Conservation (phyloP, 2,329 filamentous ascomycete species). For the Neofusicoccum sp. region DNA sequence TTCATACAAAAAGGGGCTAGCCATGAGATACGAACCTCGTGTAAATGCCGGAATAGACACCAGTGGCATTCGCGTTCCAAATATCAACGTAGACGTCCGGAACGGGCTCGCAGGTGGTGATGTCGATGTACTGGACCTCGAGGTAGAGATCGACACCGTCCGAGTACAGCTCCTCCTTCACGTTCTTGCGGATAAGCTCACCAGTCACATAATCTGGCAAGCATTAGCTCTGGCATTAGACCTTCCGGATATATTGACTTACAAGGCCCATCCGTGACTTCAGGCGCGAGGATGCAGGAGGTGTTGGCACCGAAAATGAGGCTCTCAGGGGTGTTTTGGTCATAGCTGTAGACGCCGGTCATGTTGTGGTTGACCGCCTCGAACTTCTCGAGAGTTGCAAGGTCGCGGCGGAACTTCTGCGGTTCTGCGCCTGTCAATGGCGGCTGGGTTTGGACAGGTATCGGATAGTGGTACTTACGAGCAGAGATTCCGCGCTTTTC, state of each 20-base stretch:
- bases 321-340: constrained; percentile 25
- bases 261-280: constrained; percentile 33
- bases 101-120: constrained; percentile 54
- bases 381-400: constrained; percentile 31
- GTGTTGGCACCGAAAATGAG: constrained; percentile 33
- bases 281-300: constrained; percentile 35
- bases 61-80: constrained; percentile 47
- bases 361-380: constrained; percentile 32
- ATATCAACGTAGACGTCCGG: constrained; percentile 51
- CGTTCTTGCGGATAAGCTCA: constrained; percentile 50
- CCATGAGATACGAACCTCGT: neutral
- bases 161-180: constrained; percentile 44
- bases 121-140: constrained; percentile 55
- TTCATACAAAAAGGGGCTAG: neutral
- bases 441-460: neutral
- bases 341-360: constrained; percentile 27
- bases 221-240: too few species aligned
- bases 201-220: constrained; percentile 53
- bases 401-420: constrained; percentile 28
- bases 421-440: constrained; percentile 17
- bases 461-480: constrained; percentile 15
- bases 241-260: neutral
- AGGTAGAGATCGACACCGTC: constrained; percentile 49
- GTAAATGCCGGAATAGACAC: constrained; percentile 41
- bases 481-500: constrained; percentile 27